Evolutionary conservation across 2,329 filamentous ascomycete genomes (phyloP).

Genomic region (Epichloe uncinata): DNA sequence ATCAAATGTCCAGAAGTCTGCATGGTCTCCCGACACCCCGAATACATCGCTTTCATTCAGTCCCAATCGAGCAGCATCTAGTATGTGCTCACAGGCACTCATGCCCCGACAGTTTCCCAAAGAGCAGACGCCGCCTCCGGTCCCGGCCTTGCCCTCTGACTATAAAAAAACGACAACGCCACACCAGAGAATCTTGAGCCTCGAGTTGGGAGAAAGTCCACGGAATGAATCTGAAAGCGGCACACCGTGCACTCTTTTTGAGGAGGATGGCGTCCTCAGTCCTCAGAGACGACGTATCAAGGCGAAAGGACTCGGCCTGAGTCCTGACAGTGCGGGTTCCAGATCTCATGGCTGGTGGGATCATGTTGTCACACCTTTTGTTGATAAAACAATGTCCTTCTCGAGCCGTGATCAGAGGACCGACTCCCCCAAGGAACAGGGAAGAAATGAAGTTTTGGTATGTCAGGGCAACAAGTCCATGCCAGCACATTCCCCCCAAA

Average conservation of each 20-base stretch:
- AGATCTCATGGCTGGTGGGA: slow-evolving; percentile 67
- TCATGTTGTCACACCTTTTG: slow-evolving; percentile 58
- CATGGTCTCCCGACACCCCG: slow-evolving; percentile 52
- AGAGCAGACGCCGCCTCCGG: slow-evolving; percentile 43
- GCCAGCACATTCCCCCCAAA: slow-evolving; percentile 8
- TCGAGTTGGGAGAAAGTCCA: slow-evolving; percentile 14
- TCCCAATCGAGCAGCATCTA: slow-evolving; percentile 36
- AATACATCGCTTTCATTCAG: slow-evolving; percentile 31
- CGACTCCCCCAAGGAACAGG: slow-evolving; percentile 17
- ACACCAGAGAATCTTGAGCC: slow-evolving; percentile 21
- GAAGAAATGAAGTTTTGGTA: slow-evolving; percentile 27
- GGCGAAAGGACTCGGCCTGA: slow-evolving; percentile 22
- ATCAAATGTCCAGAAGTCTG: slow-evolving; percentile 22
- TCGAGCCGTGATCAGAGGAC: slow-evolving; percentile 23
- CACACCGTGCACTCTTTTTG: slow-evolving; percentile 51
- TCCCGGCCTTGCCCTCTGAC: slow-evolving; percentile 41
- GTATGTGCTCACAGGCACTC: slow-evolving; percentile 46
- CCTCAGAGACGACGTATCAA: slow-evolving; percentile 26
- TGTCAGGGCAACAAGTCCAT: slow-evolving; percentile 6
- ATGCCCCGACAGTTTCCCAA: slow-evolving; percentile 18
- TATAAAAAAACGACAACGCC: slow-evolving; percentile 24
- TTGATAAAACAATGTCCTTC: slow-evolving; percentile 30
- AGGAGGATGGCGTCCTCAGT: slow-evolving; percentile 46
- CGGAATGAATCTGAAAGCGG: slow-evolving; percentile 37
- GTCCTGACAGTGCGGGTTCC: slow-evolving; percentile 37